Evolutionary conservation across 495 filamentous ascomycete species (phyloP).

Genomic region (Sphaerosporella brunnea): DNA sequence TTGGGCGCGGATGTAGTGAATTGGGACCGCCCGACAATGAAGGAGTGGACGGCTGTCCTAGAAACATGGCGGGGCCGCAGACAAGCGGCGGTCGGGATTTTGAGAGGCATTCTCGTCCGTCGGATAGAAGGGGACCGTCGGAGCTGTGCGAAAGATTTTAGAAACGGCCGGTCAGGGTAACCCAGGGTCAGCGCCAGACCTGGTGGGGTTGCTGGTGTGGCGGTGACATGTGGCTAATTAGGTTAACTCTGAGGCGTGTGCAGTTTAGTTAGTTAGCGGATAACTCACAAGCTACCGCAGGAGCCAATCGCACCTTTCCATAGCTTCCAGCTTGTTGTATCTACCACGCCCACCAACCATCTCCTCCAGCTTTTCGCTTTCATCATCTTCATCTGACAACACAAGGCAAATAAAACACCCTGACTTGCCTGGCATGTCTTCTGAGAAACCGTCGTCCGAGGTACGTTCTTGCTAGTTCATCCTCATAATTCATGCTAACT

Average conservation of each 20-base stretch:
- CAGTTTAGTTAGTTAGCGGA: neutral
- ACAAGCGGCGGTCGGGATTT: conserved; percentile 1
- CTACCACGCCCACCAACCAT: neutral
- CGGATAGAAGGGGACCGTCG: neutral
- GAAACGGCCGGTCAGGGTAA: neutral
- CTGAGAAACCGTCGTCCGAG: neutral
- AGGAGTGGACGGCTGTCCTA: neutral
- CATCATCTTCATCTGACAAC: neutral
- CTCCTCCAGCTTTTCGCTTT: neutral
- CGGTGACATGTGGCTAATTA: neutral
- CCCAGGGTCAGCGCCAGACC: too few relatives aligned
- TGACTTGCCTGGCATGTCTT: neutral
- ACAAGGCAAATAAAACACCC: too few relatives aligned
- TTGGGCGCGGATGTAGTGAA: conserved; percentile 14
- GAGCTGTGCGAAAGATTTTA: conserved; percentile 3
- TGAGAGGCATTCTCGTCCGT: conserved; percentile 13
- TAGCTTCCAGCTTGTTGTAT: too few relatives aligned
- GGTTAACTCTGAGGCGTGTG: neutral
- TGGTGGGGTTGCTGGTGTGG: too few relatives aligned
- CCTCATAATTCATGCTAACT: neutral
- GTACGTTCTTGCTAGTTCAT: neutral
- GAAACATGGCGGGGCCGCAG: neutral
- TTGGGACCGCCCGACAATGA: neutral
- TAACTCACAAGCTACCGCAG: neutral
- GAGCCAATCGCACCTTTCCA: neutral